phyloP scores from a whole-genome alignment of 768 basidiomycete genomes.

The Ramaria sp. region DNA sequence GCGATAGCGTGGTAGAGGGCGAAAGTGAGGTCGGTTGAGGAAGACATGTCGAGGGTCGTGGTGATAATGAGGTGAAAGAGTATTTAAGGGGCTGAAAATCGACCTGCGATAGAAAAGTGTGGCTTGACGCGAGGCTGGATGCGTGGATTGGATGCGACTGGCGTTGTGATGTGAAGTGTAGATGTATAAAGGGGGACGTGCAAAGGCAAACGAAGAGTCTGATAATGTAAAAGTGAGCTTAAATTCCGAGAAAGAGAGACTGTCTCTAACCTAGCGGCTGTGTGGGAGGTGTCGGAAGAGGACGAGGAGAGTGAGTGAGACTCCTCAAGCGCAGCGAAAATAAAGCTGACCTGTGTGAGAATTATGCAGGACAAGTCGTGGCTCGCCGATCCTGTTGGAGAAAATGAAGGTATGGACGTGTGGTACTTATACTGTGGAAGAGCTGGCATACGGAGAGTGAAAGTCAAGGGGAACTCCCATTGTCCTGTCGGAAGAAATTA shows the following conservation, averaged over 20 bases:
- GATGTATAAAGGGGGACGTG: background rate
- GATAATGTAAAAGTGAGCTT: background rate
- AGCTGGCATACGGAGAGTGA: background rate
- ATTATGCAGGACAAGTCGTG: constrained; percentile 8
- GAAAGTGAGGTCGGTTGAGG: constrained; percentile 35
- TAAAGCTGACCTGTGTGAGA: constrained; percentile 2
- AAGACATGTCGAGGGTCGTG: constrained; percentile 7
- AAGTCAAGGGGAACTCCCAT: background rate
- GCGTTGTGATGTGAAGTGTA: constrained; percentile 7
- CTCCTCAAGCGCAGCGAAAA: background rate
- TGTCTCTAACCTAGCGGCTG: constrained; percentile 8
- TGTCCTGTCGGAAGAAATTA: background rate
- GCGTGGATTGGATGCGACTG: constrained; percentile 6
- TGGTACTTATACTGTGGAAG: constrained; percentile 5
- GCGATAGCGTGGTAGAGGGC: constrained; percentile 65
- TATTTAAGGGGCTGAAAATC: constrained; percentile 4
- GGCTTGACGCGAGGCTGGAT: constrained; percentile 8
- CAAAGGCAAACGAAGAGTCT: constrained; percentile 7
- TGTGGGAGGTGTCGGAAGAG: background rate
- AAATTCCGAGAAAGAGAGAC: background rate
- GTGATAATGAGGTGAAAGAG: constrained; percentile 3
- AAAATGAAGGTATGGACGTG: background rate
- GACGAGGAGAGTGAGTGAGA: background rate
- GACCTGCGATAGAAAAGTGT: constrained; percentile 9
- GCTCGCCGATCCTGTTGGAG: constrained; percentile 10